Conservation (phyloP, 2,329 filamentous ascomycete genomes). For the Clathrospora elynae region DNA sequence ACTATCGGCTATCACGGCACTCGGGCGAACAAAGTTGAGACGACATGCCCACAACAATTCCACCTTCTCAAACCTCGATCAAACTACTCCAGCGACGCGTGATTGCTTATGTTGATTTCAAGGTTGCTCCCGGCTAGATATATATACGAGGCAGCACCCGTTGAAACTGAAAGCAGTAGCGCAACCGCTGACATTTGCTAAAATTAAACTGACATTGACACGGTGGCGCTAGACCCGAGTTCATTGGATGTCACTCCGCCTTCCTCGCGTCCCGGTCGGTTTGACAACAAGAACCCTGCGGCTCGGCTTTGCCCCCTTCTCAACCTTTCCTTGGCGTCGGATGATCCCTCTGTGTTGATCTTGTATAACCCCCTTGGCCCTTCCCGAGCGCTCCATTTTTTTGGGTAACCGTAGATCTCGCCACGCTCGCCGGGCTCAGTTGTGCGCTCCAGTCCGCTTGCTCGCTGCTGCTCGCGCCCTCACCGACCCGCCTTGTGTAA, state of each 20-base stretch:
- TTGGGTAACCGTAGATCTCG: too few species aligned
- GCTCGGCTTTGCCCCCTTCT: conserved; percentile 9
- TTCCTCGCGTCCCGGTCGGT: neutral
- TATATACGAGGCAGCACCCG: too few species aligned
- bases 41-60: too few species aligned
- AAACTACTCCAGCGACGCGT: too few species aligned
- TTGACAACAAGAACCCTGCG: conserved; percentile 10
- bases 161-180: conserved; percentile 10
- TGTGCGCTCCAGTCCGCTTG: neutral
- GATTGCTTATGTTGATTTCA: too few species aligned
- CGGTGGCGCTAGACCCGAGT: conserved; percentile 1
- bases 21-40: too few species aligned
- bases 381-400: too few species aligned
- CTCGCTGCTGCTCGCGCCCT: conserved; percentile 1
- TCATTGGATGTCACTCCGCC: conserved; percentile 8
- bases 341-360: conserved; percentile 9
- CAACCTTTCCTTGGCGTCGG: conserved; percentile 12
- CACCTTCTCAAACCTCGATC: too few species aligned
- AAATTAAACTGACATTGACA: conserved; percentile 11
- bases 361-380: conserved; percentile 7
- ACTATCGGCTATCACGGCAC: conserved; percentile 12
- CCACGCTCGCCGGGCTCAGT: neutral
- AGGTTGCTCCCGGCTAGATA: too few species aligned
- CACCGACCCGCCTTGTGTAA: conserved; percentile 6
- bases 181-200: conserved; percentile 8